Evolutionary conservation across 2,329 filamentous ascomycete genomes (phyloP), one percentile per base, ranked within the genome.

Genomic region (Colletotrichum viniferum): DNA sequence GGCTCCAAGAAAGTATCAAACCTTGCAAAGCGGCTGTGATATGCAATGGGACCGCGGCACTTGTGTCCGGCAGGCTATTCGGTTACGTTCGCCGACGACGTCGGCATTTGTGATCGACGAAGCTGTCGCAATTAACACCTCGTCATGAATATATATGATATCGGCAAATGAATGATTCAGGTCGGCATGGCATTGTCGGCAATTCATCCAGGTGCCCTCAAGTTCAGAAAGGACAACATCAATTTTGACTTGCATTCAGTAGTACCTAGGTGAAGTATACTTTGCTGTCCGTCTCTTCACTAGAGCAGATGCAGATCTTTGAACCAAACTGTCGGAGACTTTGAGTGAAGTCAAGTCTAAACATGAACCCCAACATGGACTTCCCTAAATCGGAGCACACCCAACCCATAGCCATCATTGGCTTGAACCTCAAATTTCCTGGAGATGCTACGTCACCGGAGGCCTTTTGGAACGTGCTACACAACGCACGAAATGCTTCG

Each of bases 351-450:
- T 2, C n/a, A 3, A 48, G n/a, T 48, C 43, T 21, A 48, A 21
- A 7, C 43, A 48, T 48, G 43, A 48, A 21, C 43, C 10, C n/a
- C 43, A 48, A 21, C 43, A 48, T 48, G 43, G 43, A 48, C 43
- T 21, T 48, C n/a, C 43, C 43, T 6, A 21, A 21, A 4, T 48
- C 43, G 10, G 43, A 48, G 6, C 43, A 48, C 43, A 52, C 30
- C 36, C 48, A 69, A 21, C 76, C 78, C 16, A 78, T 79, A 60
- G 78, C 78, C 68, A 76, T 79, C 34, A 75, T 79, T 36, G 78
- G 78, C 64, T 71, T 79, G 72, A 76, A 77, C 12, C 78, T 78
- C 30, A 77, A 76, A 26, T 75, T 79, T 8, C 71, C 78, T 18
- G 78, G 78, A 16, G 67, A 74, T 12, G 75, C 76, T 13, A 64